Evolutionary conservation across 2,329 filamentous ascomycete species (phyloP), one percentile per base, ranked within the genome.

Genomic region (Alternaria novae-zelandiae): DNA sequence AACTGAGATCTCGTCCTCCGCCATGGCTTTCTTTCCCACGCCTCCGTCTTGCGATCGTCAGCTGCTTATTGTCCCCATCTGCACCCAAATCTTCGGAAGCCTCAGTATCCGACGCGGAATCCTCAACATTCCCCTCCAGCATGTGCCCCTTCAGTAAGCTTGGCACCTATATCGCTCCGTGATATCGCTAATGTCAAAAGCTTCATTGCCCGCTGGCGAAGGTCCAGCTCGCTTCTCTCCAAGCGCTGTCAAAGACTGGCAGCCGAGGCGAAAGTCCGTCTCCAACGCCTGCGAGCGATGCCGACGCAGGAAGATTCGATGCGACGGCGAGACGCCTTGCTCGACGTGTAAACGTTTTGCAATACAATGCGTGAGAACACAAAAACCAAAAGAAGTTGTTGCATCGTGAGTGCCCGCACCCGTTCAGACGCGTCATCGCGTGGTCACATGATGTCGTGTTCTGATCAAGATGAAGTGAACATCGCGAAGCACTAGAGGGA

Each of bases 201-300:
- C 74, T 30, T 71, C 77, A 56, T 60, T 79, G 21, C 77, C 77
- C 54, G 54, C 67, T 13, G 74, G 70, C 28, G 77, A 79, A 58
- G 74, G 72, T 3, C 74, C 75, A 10, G 67, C 58, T 54, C 67
- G 72, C 51, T 77, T 76, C 65, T 76, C 76, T 17, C 75, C 76
- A 5, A 67, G 69, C 23, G 67, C 74, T 26, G 74, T 78, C 20
- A 74, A 72, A 51, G 75, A 79, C 49, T 79, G 78, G 78, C 75
- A 78, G 32, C 74, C 78, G 2, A 61, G 78, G 25, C 63, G 75
- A 32, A 79, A 79, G 68, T 78, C 77, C 7, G 78, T 79, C 10
- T 78, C 77, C 45, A 79, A 79, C 59, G 78, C 78, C 15, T 79
- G 78, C 61, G 78, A 79, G 63, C 66, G 78, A 20, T 79, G 78